phyloP scores from a whole-genome alignment of 1,284 basidiomycete genomes.

The Athelia sp. region DNA sequence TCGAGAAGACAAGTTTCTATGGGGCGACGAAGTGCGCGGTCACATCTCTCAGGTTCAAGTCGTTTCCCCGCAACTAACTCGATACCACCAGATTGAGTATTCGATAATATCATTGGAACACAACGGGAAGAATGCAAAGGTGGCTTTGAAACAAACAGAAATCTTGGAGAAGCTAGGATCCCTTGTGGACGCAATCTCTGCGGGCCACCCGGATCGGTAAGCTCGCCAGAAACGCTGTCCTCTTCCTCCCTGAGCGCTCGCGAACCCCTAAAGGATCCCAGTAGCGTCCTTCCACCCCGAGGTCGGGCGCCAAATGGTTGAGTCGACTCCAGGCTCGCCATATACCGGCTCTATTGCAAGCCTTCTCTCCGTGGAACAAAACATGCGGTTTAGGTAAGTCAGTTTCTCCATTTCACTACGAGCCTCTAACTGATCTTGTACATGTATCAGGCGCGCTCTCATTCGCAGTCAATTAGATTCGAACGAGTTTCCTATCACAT shows the following conservation, averaged over 20 bases:
- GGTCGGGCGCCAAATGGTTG: constrained; percentile 98
- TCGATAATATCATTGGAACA: constrained; percentile 91
- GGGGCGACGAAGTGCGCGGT: constrained; percentile 92
- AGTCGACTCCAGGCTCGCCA: constrained; percentile 93
- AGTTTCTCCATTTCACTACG: constrained; percentile 4
- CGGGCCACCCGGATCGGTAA: constrained; percentile 56
- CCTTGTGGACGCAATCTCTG: constrained; percentile 65
- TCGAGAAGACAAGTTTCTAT: constrained; percentile 88
- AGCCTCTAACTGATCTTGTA: constrained; percentile 9
- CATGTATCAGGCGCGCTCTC: constrained; percentile 66
- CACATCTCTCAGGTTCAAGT: constrained; percentile 3
- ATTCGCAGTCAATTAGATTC: constrained; percentile 79
- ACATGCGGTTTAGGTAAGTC: constrained; percentile 88
- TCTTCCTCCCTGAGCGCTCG: background rate
- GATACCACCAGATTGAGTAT: constrained; percentile 78
- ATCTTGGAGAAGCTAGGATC: constrained; percentile 80
- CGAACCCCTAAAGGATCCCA: constrained; percentile 43
- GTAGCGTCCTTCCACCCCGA: constrained; percentile 98
- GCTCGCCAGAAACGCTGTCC: constrained; percentile 16
- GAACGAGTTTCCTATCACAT: constrained; percentile 88
- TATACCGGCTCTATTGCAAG: constrained; percentile 87
- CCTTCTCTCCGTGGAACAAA: constrained; percentile 84
- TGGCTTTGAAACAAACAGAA: constrained; percentile 92
- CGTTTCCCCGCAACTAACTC: constrained; percentile 5
- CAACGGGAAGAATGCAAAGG: constrained; percentile 71